Percentiles rank a stretch among this genome's conserved stretches.
Evolutionary conservation across 345 rosid genomes (phyloP).

Genomic region (Clausena lansium): DNA sequence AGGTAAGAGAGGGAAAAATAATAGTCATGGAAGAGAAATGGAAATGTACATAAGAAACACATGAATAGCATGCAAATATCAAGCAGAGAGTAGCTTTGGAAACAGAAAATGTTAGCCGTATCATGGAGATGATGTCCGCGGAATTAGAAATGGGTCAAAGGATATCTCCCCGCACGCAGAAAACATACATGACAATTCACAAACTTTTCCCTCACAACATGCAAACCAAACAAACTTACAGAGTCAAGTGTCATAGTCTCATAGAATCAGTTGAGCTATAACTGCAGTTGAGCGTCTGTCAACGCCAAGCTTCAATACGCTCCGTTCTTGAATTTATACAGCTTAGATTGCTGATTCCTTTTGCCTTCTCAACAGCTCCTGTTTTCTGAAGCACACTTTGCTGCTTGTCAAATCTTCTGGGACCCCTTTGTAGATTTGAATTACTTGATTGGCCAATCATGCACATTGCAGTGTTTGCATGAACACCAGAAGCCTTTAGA

Average conservation of each 20-base stretch:
- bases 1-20: background rate
- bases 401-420: constrained; percentile 25
- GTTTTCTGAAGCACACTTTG: constrained; percentile 30
- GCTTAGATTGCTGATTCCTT: constrained; percentile 55
- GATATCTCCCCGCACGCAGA: constrained; percentile 24
- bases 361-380: constrained; percentile 33
- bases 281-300: constrained; percentile 14
- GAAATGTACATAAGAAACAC: background rate
- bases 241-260: background rate
- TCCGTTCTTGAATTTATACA: constrained; percentile 58
- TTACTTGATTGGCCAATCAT: constrained; percentile 41
- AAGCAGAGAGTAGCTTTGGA: constrained; percentile 5
- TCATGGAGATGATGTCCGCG: background rate
- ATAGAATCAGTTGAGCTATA: constrained; percentile 4
- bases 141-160: constrained; percentile 16
- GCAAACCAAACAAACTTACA: constrained; percentile 15
- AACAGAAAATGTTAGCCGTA: constrained; percentile 25
- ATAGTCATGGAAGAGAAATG: background rate
- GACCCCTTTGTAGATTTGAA: constrained; percentile 28
- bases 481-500: constrained; percentile 4
- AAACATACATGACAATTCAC: constrained; percentile 26
- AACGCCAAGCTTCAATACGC: constrained; percentile 68
- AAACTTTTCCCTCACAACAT: constrained; percentile 10
- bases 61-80: constrained; percentile 16
- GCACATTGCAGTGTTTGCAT: constrained; percentile 20